These are phyloP conservation scores for Zoysia matrella DNA, from an alignment of 202 grass and related monocot genomes.

Conservation along the genomic window DNA sequence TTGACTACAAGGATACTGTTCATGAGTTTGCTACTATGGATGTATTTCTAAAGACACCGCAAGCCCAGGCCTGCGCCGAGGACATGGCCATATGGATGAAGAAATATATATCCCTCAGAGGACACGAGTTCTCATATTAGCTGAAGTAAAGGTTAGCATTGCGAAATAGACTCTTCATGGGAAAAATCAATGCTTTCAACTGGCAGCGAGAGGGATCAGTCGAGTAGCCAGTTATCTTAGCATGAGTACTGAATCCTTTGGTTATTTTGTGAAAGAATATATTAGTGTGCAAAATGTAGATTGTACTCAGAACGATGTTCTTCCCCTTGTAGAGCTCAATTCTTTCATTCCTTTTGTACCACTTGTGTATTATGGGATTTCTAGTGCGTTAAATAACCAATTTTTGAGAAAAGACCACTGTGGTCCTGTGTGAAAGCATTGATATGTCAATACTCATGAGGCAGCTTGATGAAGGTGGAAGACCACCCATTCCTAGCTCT, in stretches of 20 bases:
- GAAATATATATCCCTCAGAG: constrained; percentile 37
- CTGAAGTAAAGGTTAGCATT: constrained; percentile 45
- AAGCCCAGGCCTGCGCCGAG: constrained; percentile 73
- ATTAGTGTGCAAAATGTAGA: constrained; percentile 71
- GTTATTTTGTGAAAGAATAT: constrained; percentile 18
- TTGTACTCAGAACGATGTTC: constrained; percentile 48
- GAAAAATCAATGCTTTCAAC: constrained; percentile 44
- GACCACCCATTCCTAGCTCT: too few relatives aligned
- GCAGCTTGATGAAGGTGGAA: too few relatives aligned
- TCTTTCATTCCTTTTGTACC: constrained; percentile 79
- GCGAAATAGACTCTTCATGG: constrained; percentile 47
- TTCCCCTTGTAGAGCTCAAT: constrained; percentile 60
- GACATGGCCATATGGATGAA: too few relatives aligned
- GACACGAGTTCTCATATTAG: constrained; percentile 95
- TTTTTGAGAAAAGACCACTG: constrained; percentile 33
- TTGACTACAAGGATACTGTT: constrained; percentile 89
- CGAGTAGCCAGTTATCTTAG: constrained; percentile 34
- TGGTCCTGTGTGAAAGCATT: neutral
- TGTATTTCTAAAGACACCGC: constrained; percentile 88
- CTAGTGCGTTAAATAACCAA: constrained; percentile 38
- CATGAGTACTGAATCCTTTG: constrained; percentile 23
- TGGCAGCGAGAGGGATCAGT: constrained; percentile 34
- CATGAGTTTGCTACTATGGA: constrained; percentile 90
- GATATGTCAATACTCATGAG: too few relatives aligned
- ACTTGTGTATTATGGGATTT: constrained; percentile 54